These are phyloP conservation scores for Parasitella parasitica DNA, from an alignment of 371 early-diverging fungal species.

Conservation along the genomic window DNA sequence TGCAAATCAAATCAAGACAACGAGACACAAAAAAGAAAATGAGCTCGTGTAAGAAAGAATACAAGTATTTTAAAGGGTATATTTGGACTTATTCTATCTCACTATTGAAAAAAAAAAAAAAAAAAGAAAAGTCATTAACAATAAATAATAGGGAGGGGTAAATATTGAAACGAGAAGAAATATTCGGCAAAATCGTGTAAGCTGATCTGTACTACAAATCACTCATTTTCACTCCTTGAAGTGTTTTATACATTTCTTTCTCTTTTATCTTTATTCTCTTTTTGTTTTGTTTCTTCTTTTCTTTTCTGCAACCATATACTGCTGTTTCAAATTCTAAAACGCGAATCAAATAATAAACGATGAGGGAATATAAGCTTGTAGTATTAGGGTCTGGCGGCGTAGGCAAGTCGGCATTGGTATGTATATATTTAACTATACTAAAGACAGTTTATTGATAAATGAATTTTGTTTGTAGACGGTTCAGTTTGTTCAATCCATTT, in stretches of 20 bases:
- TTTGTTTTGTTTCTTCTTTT: slow-evolving; percentile 14
- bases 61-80: too few relatives aligned
- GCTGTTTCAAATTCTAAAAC: not conserved
- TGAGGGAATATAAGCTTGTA: slow-evolving; percentile 85
- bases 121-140: too few relatives aligned
- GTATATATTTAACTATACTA: too few relatives aligned
- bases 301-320: not conserved
- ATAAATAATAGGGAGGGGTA: not conserved
- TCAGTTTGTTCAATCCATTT: slow-evolving; percentile 88
- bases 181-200: not conserved
- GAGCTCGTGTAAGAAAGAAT: too few relatives aligned
- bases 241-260: not conserved
- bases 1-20: too few relatives aligned
- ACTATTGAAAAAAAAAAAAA: too few relatives aligned
- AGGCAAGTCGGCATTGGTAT: slow-evolving; percentile 88
- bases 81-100: too few relatives aligned
- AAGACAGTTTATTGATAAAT: too few relatives aligned
- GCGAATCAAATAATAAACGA: slow-evolving; percentile 10
- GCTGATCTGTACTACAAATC: not conserved
- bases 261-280: not conserved
- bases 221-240: not conserved
- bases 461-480: too few relatives aligned
- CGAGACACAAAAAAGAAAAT: too few relatives aligned
- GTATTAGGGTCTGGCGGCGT: slow-evolving; percentile 91
- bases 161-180: not conserved